Base-by-base conservation (phyloP, 345 rosid species). In the Hypericum androsaemum region DNA sequence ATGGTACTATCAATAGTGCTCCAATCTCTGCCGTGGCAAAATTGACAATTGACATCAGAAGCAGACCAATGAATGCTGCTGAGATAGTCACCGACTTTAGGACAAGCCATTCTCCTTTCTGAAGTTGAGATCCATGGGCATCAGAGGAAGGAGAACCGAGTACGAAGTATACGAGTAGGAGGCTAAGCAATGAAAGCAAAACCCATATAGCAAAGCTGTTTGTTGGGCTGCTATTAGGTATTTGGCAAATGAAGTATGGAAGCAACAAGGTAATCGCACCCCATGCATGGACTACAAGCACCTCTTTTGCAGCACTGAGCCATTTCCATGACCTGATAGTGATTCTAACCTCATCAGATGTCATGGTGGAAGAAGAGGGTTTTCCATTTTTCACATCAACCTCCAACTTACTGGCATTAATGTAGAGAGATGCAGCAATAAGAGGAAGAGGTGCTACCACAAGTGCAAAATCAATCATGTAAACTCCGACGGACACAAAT, bases 381-480 rank as follows among this genome's bases (percentile, higher is more conserved):
- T 64, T 53, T 43, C 59, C 70, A 41, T 43, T 46, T 47, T 72
- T 57, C 12, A 42, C 13, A 59, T 68, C 67, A 17, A 61, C 42
- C 49, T 62, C 69, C 46, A 73, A 11, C 39, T 66, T 54, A 70
- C 56, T 74, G 39, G 79, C 78, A 50, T 80, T 79, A 47, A 65
- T 57, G 64, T 88, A 92, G 28, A 92, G 88, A 55, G 95, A 75
- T 53, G 97, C 95, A 46, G 94, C 94, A 38, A 77, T 89, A 57
- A 85, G 64, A 5, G 98, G 89, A 62, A 92, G 94, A 39, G 98
- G 85, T 41, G 94, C 90, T 12, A 92, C 77, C 41, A 92, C 84
- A 50, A 92, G 85, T 8, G 89, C 94, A 64, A 92, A 88, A 17
- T 89, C 83, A 55, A 92, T 80, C 97, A 92, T 92, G 83, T 92